Evolutionary conservation across 2,329 filamentous ascomycete species (phyloP).

Genomic region (Penicillium sp.): DNA sequence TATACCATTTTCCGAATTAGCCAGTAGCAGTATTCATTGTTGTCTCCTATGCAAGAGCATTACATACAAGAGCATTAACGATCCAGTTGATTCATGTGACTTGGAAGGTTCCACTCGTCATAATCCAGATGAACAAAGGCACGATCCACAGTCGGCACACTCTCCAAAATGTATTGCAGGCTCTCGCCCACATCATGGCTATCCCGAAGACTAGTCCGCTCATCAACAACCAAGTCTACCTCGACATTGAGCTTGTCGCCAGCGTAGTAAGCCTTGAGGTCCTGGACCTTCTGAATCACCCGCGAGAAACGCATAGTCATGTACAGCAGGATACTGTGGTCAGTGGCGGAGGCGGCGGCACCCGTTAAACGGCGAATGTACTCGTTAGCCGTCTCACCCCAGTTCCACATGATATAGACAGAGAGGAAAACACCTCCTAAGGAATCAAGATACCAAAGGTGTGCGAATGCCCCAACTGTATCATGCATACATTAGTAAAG

Average conservation of each 20-base stretch:
- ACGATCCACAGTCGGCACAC: slow-evolving; percentile 43
- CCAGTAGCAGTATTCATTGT: not conserved
- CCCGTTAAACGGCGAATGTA: slow-evolving; percentile 63
- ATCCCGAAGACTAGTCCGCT: slow-evolving; percentile 53
- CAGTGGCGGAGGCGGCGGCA: slow-evolving; percentile 58
- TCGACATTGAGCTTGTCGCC: slow-evolving; percentile 64
- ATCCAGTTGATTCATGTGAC: slow-evolving; percentile 38
- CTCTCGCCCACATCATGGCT: slow-evolving; percentile 62
- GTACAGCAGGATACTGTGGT: slow-evolving; percentile 81
- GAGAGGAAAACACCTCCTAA: slow-evolving; percentile 62
- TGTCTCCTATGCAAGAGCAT: not conserved
- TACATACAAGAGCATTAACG: too few relatives aligned
- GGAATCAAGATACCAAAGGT: slow-evolving; percentile 60
- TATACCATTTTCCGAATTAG: not conserved
- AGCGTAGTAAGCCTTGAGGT: slow-evolving; percentile 63
- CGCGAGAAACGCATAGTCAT: slow-evolving; percentile 92
- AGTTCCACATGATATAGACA: slow-evolving; percentile 61
- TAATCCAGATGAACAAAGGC: slow-evolving; percentile 55
- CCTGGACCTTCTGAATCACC: slow-evolving; percentile 68
- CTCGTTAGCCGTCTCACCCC: slow-evolving; percentile 61
- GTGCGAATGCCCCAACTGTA: slow-evolving; percentile 38
- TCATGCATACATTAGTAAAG: not conserved
- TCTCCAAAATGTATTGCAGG: slow-evolving; percentile 62
- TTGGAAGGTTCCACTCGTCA: slow-evolving; percentile 45
- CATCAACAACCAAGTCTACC: slow-evolving; percentile 62